Evolutionary conservation across 73 alveolate genomes (phyloP).

Genomic region (Diophrys sp.): DNA sequence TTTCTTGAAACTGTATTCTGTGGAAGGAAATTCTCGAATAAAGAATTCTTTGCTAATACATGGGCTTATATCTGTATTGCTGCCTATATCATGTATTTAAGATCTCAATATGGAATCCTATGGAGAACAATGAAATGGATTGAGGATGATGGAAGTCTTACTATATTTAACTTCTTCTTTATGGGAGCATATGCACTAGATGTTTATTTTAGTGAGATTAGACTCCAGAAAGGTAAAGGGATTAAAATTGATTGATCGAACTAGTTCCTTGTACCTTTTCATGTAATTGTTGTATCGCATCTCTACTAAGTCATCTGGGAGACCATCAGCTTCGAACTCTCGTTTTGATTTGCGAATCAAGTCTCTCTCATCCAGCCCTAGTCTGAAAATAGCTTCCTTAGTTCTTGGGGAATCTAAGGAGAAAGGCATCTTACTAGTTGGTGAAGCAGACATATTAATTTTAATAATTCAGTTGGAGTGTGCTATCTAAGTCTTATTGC

Average conservation of each 20-base stretch:
- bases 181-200: too few species aligned
- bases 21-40: background rate
- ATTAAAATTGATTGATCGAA: too few species aligned
- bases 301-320: background rate
- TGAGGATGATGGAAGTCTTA: too few species aligned
- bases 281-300: background rate
- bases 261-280: background rate
- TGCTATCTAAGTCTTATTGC: too few species aligned
- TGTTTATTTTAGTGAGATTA: too few species aligned
- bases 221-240: too few species aligned
- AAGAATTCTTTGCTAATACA: background rate
- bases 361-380: background rate
- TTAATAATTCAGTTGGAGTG: too few species aligned
- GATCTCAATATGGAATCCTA: too few species aligned
- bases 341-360: background rate
- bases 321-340: background rate
- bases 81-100: background rate
- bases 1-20: background rate
- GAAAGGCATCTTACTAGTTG: too few species aligned
- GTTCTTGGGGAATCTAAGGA: background rate
- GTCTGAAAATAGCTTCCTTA: background rate
- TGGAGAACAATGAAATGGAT: too few species aligned
- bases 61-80: background rate
- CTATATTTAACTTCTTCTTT: too few species aligned
- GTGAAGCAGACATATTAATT: too few species aligned